phyloP scores from a whole-genome alignment of 1,139 yeast species.

The Nakaseomyces sp. region DNA sequence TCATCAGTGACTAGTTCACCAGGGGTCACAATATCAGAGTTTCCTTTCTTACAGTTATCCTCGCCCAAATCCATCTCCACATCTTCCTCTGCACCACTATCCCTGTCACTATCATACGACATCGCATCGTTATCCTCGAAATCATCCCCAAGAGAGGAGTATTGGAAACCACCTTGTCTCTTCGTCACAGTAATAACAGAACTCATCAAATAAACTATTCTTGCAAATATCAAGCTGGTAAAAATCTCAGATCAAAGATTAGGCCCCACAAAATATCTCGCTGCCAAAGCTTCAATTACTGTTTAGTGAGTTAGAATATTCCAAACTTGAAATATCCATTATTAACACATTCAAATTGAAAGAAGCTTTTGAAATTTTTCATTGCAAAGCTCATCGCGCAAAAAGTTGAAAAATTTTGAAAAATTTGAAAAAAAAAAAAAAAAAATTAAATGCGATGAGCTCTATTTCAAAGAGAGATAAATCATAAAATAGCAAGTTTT shows the following conservation, averaged over 20 bases:
- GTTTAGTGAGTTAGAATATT: no score
- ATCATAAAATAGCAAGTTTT: no score
- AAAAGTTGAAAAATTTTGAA: constrained; percentile 3
- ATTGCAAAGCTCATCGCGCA: constrained; percentile 2
- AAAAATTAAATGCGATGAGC: constrained; percentile 4
- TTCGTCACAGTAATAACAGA: constrained; percentile 26
- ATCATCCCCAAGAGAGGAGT: constrained; percentile 10
- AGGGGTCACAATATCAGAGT: constrained; percentile 62
- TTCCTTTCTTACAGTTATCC: constrained; percentile 19
- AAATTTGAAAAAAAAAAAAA: neutral
- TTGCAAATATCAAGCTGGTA: no score
- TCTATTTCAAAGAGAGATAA: neutral
- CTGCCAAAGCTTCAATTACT: no score
- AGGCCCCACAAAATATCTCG: no score
- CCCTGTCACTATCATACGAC: constrained; percentile 13
- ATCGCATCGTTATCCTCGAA: constrained; percentile 10
- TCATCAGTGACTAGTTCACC: constrained; percentile 97
- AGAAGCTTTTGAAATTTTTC: constrained; percentile 8
- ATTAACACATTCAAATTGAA: no score
- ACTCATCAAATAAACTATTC: constrained; percentile 16
- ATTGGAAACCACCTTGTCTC: constrained; percentile 25
- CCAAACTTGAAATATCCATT: no score
- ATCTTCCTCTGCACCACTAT: constrained; percentile 20
- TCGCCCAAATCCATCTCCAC: constrained; percentile 16
- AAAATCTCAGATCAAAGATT: no score